Percentiles rank a stretch among this genome's conserved stretches.
These are phyloP conservation scores for Acacia melanoxylon DNA, from an alignment of 306 rosid genomes.

Conservation along the genomic window DNA sequence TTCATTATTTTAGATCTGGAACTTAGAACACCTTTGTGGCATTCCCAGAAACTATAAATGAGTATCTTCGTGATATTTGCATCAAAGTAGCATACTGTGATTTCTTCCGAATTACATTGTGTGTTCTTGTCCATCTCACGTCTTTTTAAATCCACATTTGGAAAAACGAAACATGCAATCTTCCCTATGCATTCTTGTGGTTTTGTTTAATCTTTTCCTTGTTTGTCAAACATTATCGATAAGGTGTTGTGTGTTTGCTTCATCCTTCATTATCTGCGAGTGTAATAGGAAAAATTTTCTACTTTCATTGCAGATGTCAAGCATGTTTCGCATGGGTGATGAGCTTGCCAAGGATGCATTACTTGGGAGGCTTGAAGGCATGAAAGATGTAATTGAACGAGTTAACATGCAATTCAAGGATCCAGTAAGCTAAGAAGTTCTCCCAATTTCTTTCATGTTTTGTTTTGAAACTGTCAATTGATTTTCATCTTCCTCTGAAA, in stretches of 20 bases:
- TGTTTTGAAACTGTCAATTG: slow-evolving; percentile 15
- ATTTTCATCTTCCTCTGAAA: neutral
- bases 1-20: slow-evolving; percentile 15
- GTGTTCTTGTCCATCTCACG: neutral
- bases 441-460: slow-evolving; percentile 19
- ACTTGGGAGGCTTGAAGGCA: slow-evolving; percentile 90
- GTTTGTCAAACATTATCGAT: slow-evolving; percentile 18
- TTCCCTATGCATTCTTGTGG: neutral
- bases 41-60: slow-evolving; percentile 14
- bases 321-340: slow-evolving; percentile 89
- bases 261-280: slow-evolving; percentile 20
- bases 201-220: slow-evolving; percentile 12
- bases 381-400: slow-evolving; percentile 95
- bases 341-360: slow-evolving; percentile 96
- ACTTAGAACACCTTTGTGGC: neutral
- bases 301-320: slow-evolving; percentile 65
- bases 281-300: slow-evolving; percentile 6
- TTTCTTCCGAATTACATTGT: neutral
- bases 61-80: slow-evolving; percentile 3
- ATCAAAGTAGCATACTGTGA: slow-evolving; percentile 4
- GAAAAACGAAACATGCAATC: neutral
- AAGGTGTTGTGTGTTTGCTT: slow-evolving; percentile 4
- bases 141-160: neutral
- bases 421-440: slow-evolving; percentile 61
- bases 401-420: slow-evolving; percentile 93